Percentiles rank a stretch among this genome's conserved stretches.
phyloP scores from a whole-genome alignment of 306 rosid species.

The Rubus idaeus region DNA sequence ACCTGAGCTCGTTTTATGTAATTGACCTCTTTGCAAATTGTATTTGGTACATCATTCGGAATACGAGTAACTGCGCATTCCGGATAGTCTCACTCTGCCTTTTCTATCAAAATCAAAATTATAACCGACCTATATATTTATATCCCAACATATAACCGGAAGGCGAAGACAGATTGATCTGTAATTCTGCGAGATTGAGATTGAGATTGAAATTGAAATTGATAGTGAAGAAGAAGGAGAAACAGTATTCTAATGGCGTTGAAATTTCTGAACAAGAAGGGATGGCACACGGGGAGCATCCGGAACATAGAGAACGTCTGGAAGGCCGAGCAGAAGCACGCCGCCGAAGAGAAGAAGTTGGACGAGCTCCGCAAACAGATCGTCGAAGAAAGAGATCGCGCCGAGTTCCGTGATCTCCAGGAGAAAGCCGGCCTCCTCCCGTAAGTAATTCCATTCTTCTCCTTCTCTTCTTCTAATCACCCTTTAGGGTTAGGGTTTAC shows the following conservation, averaged over 20 bases:
- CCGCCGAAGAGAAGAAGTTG: conserved; percentile 79
- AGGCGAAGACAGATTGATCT: too few species aligned
- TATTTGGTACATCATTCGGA: too few species aligned
- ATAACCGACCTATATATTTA: too few species aligned
- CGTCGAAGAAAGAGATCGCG: conserved; percentile 76
- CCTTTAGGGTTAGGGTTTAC: conserved; percentile 22
- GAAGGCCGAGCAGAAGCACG: conserved; percentile 97
- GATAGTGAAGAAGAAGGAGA: conserved; percentile 1
- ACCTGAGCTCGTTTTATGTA: too few species aligned
- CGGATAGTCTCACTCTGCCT: too few species aligned
- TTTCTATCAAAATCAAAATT: too few species aligned
- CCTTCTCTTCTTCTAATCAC: background rate
- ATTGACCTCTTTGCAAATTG: too few species aligned
- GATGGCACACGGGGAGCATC: conserved; percentile 98
- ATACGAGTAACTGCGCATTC: too few species aligned
- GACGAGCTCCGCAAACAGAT: conserved; percentile 96
- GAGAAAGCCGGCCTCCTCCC: conserved; percentile 93
- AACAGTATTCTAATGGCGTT: conserved; percentile 48
- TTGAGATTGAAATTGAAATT: too few species aligned
- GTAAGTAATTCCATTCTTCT: conserved; percentile 35
- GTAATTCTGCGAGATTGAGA: too few species aligned
- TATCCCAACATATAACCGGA: too few species aligned
- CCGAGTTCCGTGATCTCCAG: conserved; percentile 91
- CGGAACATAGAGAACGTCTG: conserved; percentile 94
- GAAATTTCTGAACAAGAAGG: conserved; percentile 96